Evolutionary conservation across 345 rosid genomes (phyloP), one percentile per base, ranked within the genome.

Genomic region (Sonneratia alba): DNA sequence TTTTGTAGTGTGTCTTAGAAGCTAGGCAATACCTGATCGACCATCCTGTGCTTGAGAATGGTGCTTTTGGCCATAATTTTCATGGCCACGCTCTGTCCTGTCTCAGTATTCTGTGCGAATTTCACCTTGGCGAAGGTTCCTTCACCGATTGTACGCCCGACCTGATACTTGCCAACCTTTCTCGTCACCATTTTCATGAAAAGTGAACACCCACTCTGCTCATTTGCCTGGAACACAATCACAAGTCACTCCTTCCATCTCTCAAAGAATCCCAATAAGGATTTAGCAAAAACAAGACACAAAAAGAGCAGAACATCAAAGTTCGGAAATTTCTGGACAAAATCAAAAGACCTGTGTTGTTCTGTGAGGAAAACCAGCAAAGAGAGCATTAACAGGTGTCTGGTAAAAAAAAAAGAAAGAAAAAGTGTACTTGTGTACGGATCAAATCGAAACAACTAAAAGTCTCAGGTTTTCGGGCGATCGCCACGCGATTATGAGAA

Each of bases 111-210:
- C 79, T 65, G 82, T 3, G 97, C 99, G 72, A 90, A 95, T 85
- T 90, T 95, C 70, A 95, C 99, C 86, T 95, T 95, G 38, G 99
- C 97, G 74, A 95, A 94, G 55, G 87, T 87, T 7, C 99, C 99
- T 79, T 94, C 93, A 3, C 98, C 98, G 56, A 94, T 78, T 0
- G 97, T 94, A 34, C 92, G 85, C 34, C 97, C 96, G 36, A 94
- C 84, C 81, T 90, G 93, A 72, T 90, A 95, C 80, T 91, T 91
- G 14, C 97, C 97, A 8, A 91, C 75, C 70, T 67, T 91, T 71
- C 91, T 83, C 72, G 80, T 3, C 56, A 69, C 79, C 79, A 72
- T 77, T 10, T 51, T 77, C 87, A 12, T 27, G 43, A 45, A 21
- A 53, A 7, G 59, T 18, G 22, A 53, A 21, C 3, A 65, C 45